A percentile compares a stretch with the other conserved stretches of the same genome.
phyloP scores from a whole-genome alignment of 1,139 yeast species.

The Wickerhamiella pararugosa region DNA sequence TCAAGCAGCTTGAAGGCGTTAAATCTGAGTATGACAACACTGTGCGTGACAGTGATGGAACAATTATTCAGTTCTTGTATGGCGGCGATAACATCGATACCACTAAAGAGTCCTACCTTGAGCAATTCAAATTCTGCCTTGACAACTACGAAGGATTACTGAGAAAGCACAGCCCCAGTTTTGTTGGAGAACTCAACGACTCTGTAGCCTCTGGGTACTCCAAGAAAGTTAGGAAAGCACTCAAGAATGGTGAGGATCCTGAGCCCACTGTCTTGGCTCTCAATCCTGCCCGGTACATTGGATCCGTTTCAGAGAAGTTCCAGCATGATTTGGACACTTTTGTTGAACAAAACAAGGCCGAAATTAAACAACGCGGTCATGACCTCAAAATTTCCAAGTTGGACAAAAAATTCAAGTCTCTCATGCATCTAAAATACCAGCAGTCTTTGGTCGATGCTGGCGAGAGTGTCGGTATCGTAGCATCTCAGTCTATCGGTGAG shows the following conservation, averaged over 20 bases:
- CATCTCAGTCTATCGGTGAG: constrained; percentile 97
- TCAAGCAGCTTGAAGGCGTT: constrained; percentile 96
- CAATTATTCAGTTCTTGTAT: constrained; percentile 83
- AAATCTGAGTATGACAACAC: constrained; percentile 89
- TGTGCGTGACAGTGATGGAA: constrained; percentile 91
- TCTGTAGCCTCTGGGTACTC: constrained; percentile 49
- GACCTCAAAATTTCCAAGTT: constrained; percentile 27
- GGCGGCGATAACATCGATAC: constrained; percentile 97
- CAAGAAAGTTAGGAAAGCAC: constrained; percentile 65
- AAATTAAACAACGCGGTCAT: constrained; percentile 32
- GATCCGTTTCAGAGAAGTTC: constrained; percentile 85
- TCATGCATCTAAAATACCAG: constrained; percentile 98
- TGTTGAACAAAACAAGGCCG: constrained; percentile 34
- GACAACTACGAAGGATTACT: constrained; percentile 81
- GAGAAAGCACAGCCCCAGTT: constrained; percentile 63
- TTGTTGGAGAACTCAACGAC: constrained; percentile 42
- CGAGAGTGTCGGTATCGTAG: constrained; percentile 96
- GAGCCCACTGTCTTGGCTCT: constrained; percentile 81
- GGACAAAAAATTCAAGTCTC: constrained; percentile 82
- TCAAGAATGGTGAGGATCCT: constrained; percentile 52
- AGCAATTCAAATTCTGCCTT: constrained; percentile 82
- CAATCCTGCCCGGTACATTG: constrained; percentile 80
- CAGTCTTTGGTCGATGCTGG: constrained; percentile 91
- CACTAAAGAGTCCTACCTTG: constrained; percentile 86
- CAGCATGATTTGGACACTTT: constrained; percentile 64